Base-by-base conservation (phyloP, 345 rosid species). In the Rhizophora apiculata region DNA sequence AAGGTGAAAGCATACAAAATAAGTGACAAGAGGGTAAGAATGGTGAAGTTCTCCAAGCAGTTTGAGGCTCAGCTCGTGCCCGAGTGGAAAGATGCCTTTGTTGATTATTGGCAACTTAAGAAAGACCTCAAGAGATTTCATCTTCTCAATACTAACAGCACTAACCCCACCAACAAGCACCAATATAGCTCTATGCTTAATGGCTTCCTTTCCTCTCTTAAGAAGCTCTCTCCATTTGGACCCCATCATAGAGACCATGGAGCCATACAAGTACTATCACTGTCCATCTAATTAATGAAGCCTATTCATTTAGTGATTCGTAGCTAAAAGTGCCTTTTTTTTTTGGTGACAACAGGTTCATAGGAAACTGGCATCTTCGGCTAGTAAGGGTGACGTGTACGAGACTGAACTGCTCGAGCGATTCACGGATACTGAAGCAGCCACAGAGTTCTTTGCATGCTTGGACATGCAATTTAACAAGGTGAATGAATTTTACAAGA, bases 21-120 rank as follows among this genome's bases (percentile, higher is more conserved):
- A 43, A 43, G 49, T 43, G 18, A 43, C 49, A 37, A 37, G 49
- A 43, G 49, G 15, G 49, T 37, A 9, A 69, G 59, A 37, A 92
- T 95, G 97, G 94, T 95, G 77, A 95, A 92, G 69, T 95, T 95
- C 71, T 84, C 96, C 2, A 86, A 85, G 81, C 94, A 95, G 68
- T 90, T 90, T 43, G 91, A 95, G 61, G 97, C 88, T 18, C 99
- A 95, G 80, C 93, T 95, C 29, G 89, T 95, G 64, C 98, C 99
- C 7, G 99, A 95, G 65, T 95, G 99, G 99, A 95, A 89, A 85
- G 97, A 92, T 0, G 98, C 98, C 43, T 95, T 95, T 58, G 97
- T 95, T 57, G 96, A 92, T 85, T 95, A 92, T 68, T 82, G 92
- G 84, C 78, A 87, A 74, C 97, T 95, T 80, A 95, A 90, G 86